Evolutionary conservation across 495 filamentous ascomycete species (phyloP).

Genomic region (Tuber umbilicatum): DNA sequence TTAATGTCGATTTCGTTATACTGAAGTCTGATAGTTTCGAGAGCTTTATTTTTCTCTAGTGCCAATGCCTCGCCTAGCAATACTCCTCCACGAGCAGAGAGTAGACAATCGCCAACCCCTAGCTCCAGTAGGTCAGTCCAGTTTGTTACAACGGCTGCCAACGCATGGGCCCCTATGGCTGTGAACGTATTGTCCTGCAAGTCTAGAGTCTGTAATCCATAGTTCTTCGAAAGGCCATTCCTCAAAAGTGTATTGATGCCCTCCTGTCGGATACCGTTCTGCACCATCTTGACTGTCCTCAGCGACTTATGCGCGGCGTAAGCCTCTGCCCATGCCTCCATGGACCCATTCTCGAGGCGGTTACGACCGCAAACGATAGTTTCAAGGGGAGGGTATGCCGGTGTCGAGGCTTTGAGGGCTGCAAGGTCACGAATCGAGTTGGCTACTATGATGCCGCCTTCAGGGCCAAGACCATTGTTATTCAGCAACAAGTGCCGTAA

Average conservation of each 20-base stretch:
- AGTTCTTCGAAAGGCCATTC: slow-evolving; percentile 64
- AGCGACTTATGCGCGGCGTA: slow-evolving; percentile 73
- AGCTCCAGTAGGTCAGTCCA: slow-evolving; percentile 77
- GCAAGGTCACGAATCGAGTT: slow-evolving; percentile 70
- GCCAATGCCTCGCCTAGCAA: slow-evolving; percentile 65
- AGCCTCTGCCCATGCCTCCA: slow-evolving; percentile 86
- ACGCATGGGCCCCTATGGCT: slow-evolving; percentile 64
- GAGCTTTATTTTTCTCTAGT: slow-evolving; percentile 65
- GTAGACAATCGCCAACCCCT: slow-evolving; percentile 80
- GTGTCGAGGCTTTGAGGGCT: slow-evolving; percentile 65
- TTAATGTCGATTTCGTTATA: slow-evolving; percentile 85
- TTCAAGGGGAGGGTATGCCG: slow-evolving; percentile 72
- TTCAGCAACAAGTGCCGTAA: slow-evolving; percentile 89
- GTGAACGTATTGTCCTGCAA: slow-evolving; percentile 98
- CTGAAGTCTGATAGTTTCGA: slow-evolving; percentile 76
- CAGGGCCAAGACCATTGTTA: slow-evolving; percentile 95
- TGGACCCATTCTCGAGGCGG: slow-evolving; percentile 86
- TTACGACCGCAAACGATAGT: slow-evolving; percentile 95
- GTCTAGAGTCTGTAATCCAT: slow-evolving; percentile 65
- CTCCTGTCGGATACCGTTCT: slow-evolving; percentile 94
- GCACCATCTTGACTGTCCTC: slow-evolving; percentile 89
- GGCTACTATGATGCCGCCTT: slow-evolving; percentile 77
- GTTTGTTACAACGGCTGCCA: slow-evolving; percentile 62
- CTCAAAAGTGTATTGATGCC: slow-evolving; percentile 72
- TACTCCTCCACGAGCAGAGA: slow-evolving; percentile 70